Conservation (phyloP, 257 asterid species). For the Capsicum pubescens region DNA sequence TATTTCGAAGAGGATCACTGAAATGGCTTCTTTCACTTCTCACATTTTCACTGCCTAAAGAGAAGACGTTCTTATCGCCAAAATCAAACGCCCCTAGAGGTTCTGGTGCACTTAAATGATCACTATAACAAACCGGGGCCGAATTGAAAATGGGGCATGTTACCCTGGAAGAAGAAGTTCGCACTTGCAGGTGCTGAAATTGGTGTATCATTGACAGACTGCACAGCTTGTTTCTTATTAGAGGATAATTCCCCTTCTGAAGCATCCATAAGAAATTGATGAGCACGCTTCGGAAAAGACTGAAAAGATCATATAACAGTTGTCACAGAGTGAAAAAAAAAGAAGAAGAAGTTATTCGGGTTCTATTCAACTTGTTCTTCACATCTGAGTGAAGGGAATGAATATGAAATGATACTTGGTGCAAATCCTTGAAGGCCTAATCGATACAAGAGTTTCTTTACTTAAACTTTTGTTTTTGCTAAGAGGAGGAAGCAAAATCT, state of each 20-base stretch:
- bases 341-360: neutral
- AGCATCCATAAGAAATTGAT: conserved; percentile 46
- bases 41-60: no score
- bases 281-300: conserved; percentile 66
- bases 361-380: no score
- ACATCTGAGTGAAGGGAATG: no score
- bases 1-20: no score
- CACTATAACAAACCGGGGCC: conserved; percentile 38
- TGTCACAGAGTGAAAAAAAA: neutral
- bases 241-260: conserved; percentile 50
- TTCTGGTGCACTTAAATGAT: conserved; percentile 29
- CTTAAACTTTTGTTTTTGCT: no score
- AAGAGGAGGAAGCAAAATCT: no score
- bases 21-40: no score
- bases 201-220: conserved; percentile 42
- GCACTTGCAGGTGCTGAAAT: conserved; percentile 40
- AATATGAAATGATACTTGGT: neutral
- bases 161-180: conserved; percentile 47
- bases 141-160: conserved; percentile 44
- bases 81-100: no score
- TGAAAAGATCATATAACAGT: conserved; percentile 32
- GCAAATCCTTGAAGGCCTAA: neutral
- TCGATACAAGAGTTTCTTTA: neutral
- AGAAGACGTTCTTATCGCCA: no score
- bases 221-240: conserved; percentile 69